Base-by-base conservation (phyloP, 2,329 filamentous ascomycete species). In the Cordyceps farinosa region DNA sequence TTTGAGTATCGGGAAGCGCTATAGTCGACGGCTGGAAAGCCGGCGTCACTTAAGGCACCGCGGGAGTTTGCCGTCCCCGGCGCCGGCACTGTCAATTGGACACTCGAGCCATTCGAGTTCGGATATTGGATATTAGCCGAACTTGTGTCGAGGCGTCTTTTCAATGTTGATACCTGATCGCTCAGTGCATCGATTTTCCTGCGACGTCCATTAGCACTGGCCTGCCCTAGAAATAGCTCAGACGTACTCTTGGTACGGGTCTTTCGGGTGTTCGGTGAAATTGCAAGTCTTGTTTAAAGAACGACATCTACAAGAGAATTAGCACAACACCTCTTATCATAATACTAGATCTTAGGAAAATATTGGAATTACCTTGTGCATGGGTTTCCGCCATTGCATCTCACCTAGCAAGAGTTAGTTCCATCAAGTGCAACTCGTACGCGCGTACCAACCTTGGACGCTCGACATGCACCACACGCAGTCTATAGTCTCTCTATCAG, bases 391-490 rank as follows among this genome's bases (percentile, higher is more conserved):
- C 66, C 69, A 51, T 71, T 67, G 38, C 70, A 72, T 63, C 63
- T 68, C 3, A 67, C 67, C 69, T 71, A 1, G 38, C 9, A 2
- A 1, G 7, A 10, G 30, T 61, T 30, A 61, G 22, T 7, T 32
- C n/a, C 5, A 34, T 10, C 22, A 40, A 22, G 22, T 40, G n/a
- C 38, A 11, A 13, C 11, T 2, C 11, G 27, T 9, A n/a, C 22
- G 34, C 5, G 4, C n/a, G 34, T 38, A 42, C 59, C 29, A 59
- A 69, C 70, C 65, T 72, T 72, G 51, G 69, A 69, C n/a, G 64
- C 65, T 3, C 70, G 69, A 52, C 70, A 72, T 9, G 69, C 65
- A 32, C 62, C 65, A 40, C 70, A 72, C 13, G 70, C 69, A 58
- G 69, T 71, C 70, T 72, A 57, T 5, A n/a, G 4, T 15, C 3